Percentiles rank a stretch among this genome's conserved stretches.
Conservation (phyloP, 73 alveolate species). For the Paramecium tetraurelia region DNA sequence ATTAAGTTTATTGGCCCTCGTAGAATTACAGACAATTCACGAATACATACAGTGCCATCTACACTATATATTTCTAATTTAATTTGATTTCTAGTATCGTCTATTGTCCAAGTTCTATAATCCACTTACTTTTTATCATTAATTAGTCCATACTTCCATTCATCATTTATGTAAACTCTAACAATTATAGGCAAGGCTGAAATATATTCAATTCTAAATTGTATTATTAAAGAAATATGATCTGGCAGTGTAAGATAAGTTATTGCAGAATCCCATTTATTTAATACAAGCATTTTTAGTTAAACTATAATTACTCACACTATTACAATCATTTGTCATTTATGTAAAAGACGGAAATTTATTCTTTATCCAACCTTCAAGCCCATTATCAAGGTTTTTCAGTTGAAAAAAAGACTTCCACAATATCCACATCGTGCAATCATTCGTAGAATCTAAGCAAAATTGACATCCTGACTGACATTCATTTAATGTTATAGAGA, state of each 20-base stretch:
- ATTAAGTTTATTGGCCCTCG: neutral
- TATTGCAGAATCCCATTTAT: neutral
- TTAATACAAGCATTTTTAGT: neutral
- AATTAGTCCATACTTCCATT: neutral
- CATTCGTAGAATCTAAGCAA: neutral
- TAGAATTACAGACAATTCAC: neutral
- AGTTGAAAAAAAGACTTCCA: neutral
- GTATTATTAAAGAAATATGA: neutral
- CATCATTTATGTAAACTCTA: neutral
- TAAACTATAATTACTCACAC: neutral
- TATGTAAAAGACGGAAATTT: neutral
- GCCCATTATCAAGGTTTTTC: neutral
- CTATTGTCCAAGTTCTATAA: neutral
- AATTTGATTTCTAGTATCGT: neutral
- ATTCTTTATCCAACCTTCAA: neutral
- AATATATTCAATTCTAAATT: neutral
- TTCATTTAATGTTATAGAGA: neutral
- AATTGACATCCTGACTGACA: neutral
- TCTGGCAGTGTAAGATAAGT: neutral
- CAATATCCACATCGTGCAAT: neutral
- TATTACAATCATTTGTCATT: neutral
- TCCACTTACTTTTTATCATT: neutral
- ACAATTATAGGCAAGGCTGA: neutral
- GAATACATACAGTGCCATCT: neutral
- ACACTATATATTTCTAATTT: neutral